Evolutionary conservation across 257 asterid genomes (phyloP), one percentile per base, ranked within the genome.

Genomic region (Jacaranda copaia): DNA sequence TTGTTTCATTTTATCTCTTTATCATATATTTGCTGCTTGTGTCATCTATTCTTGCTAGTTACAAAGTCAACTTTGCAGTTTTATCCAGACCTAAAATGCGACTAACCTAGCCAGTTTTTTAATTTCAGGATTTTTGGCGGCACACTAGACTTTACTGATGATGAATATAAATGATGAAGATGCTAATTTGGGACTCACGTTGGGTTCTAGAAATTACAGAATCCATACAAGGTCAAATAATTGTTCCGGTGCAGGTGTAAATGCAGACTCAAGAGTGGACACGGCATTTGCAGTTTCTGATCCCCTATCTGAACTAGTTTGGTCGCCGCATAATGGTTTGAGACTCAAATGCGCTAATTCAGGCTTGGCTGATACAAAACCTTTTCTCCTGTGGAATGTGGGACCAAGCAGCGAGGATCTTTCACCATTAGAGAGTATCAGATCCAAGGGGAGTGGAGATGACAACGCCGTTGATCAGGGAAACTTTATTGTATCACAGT

Each of bases 181-280:
- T 53, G n/a, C 79, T 39, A 79, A 78, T 80, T 81, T 86, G 68
- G 81, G 80, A 25, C 88, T 79, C 70, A 67, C 71, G 58, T 75
- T 82, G 79, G 89, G 87, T 39, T 70, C 75, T 61, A 61, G 83
- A 49, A 81, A 70, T 66, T 77, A 58, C 72, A 48, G 80, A 66
- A 79, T 70, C 46, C 43, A 42, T 45, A 64, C 79, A 59, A 59
- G 84, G 55, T 48, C 58, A 81, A 76, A 79, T 45, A 53, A 62
- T 40, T 20, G 63, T 79, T 68, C 81, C 57, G 96, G 98, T 93
- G 98, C 93, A 90, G 92, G 97, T 93, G 96, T 77, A 90, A 90
- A 88, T 89, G 98, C 97, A 84, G 77, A 82, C 62, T 77, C 86
- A 46, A 56, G 53, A 46, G 63, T 60, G 61, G 84, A 84, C 79